phyloP scores from a whole-genome alignment of 2,329 filamentous ascomycete species.

The Diaporthe sp. region DNA sequence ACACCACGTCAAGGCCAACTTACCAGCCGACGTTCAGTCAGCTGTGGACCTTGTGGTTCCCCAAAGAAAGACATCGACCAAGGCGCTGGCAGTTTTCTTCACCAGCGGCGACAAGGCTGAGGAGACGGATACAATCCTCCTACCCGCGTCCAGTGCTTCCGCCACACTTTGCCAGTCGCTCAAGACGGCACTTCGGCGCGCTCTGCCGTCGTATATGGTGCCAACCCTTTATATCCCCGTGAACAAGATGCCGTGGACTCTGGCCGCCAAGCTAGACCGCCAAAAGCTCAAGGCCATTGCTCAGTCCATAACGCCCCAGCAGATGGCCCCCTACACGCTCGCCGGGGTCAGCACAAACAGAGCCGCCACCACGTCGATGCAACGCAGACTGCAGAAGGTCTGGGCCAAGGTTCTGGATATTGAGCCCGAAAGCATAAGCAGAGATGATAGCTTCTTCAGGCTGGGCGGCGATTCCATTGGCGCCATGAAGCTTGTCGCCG shows the following conservation, averaged over 20 bases:
- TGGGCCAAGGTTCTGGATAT: slow-evolving; percentile 3
- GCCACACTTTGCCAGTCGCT: slow-evolving; percentile 1
- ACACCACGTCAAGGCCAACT: slow-evolving; percentile 15
- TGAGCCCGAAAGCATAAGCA: slow-evolving; percentile 31
- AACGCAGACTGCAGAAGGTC: neutral
- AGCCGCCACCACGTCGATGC: neutral
- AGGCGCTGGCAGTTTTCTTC: slow-evolving; percentile 57
- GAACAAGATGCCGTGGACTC: slow-evolving; percentile 20
- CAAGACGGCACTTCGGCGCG: slow-evolving; percentile 2
- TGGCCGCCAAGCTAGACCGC: slow-evolving; percentile 22
- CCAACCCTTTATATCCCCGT: slow-evolving; percentile 12
- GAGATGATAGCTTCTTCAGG: slow-evolving; percentile 47
- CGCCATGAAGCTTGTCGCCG: slow-evolving; percentile 45
- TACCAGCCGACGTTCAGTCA: slow-evolving; percentile 19
- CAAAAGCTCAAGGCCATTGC: slow-evolving; percentile 10
- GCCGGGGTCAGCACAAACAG: slow-evolving; percentile 1
- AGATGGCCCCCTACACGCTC: slow-evolving; percentile 6
- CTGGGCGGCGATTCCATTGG: slow-evolving; percentile 49
- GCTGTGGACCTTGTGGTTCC: slow-evolving; percentile 20
- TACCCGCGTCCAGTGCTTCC: neutral
- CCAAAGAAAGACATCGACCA: slow-evolving; percentile 36
- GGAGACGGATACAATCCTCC: slow-evolving; percentile 40
- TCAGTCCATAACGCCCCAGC: neutral
- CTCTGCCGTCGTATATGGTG: slow-evolving; percentile 22
- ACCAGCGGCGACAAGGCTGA: neutral